Evolutionary conservation across 2,329 filamentous ascomycete genomes (phyloP).

Genomic region (Mycosphaerelloides madeirae): DNA sequence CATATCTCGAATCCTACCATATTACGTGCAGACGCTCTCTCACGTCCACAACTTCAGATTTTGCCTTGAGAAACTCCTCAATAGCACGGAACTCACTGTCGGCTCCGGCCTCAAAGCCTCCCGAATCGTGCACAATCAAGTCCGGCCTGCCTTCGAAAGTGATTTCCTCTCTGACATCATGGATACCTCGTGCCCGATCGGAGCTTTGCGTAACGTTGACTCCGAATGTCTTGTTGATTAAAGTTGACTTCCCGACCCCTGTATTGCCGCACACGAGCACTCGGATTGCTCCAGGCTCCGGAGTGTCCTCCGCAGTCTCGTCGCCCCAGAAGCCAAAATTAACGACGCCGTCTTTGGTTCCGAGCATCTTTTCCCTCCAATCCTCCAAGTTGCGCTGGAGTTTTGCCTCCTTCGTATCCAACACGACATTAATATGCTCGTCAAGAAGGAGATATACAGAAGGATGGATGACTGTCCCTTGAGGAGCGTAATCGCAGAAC

Average conservation of each 20-base stretch:
- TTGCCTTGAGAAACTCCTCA: slow-evolving; percentile 31
- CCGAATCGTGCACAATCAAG: slow-evolving; percentile 34
- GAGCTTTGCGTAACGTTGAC: slow-evolving; percentile 28
- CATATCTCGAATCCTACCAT: slow-evolving; percentile 13
- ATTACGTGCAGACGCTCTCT: slow-evolving; percentile 31
- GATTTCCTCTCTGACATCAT: slow-evolving; percentile 32
- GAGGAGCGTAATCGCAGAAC: slow-evolving; percentile 24
- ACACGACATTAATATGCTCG: slow-evolving; percentile 22
- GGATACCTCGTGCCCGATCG: slow-evolving; percentile 28
- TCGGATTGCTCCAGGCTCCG: slow-evolving; percentile 25
- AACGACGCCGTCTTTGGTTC: slow-evolving; percentile 12
- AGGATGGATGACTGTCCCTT: slow-evolving; percentile 33
- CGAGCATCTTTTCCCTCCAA: slow-evolving; percentile 24
- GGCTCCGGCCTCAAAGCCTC: slow-evolving; percentile 34
- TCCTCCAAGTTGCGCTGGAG: slow-evolving; percentile 25
- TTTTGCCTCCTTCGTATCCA: slow-evolving; percentile 25
- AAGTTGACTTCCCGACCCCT: slow-evolving; percentile 13
- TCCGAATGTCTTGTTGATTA: slow-evolving; percentile 24
- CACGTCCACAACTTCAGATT: slow-evolving; percentile 28
- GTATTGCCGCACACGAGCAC: slow-evolving; percentile 30
- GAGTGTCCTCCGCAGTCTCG: slow-evolving; percentile 10
- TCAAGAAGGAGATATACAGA: slow-evolving; percentile 33
- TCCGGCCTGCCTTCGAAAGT: slow-evolving; percentile 32
- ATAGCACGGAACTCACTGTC: slow-evolving; percentile 27
- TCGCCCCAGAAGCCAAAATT: slow-evolving; percentile 28